Evolutionary conservation across 176 grass and related monocot species (phyloP).

Genomic region (Phyllostachys edulis): DNA sequence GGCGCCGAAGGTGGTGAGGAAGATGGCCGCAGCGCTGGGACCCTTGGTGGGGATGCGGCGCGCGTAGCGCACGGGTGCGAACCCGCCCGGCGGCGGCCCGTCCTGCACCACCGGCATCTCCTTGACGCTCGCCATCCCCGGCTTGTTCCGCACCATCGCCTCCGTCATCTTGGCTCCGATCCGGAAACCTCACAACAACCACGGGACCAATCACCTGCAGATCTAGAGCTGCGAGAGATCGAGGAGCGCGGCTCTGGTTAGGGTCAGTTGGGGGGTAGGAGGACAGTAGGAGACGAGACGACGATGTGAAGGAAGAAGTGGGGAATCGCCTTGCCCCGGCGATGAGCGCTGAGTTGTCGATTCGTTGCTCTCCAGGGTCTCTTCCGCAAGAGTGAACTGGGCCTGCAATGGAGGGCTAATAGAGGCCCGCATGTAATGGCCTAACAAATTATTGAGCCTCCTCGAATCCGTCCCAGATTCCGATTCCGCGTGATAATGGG

Average conservation of each 20-base stretch:
- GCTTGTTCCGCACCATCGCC: constrained; percentile 75
- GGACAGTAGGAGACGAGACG: neutral
- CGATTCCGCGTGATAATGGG: neutral
- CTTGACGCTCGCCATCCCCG: constrained; percentile 90
- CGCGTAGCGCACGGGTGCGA: constrained; percentile 84
- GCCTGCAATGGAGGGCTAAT: neutral
- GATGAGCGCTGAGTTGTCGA: neutral
- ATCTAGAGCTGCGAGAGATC: constrained; percentile 32
- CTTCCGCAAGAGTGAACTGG: neutral
- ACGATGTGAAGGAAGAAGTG: constrained; percentile 31
- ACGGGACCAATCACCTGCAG: neutral
- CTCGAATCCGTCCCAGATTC: neutral
- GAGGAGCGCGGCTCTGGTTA: constrained; percentile 5
- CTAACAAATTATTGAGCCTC: neutral
- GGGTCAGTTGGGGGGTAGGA: constrained; percentile 9
- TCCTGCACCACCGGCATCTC: constrained; percentile 97
- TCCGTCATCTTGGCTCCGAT: constrained; percentile 75
- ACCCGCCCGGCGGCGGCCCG: constrained; percentile 86
- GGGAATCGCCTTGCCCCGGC: neutral
- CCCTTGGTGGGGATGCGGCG: constrained; percentile 88
- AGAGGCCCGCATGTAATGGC: neutral
- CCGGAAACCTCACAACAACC: constrained; percentile 3
- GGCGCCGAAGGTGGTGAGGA: constrained; percentile 73
- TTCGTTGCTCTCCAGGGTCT: neutral
- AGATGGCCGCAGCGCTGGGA: constrained; percentile 75